Conservation (phyloP, 371 early-diverging fungal species). For the Mucor irregularis region DNA sequence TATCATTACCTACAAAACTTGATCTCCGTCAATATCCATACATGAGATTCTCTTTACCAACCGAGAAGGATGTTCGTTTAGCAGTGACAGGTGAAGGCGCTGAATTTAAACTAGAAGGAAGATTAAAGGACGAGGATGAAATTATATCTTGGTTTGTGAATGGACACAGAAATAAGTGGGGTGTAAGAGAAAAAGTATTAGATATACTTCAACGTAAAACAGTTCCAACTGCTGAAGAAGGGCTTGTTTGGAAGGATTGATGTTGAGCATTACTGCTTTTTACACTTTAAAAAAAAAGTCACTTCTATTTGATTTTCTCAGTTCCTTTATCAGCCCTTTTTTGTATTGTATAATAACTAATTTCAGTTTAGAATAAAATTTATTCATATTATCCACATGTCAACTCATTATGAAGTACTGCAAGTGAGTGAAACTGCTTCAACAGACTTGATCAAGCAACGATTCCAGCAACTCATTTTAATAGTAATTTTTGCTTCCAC, state of each 20-base stretch:
- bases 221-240: constrained; percentile 19
- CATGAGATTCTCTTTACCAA: constrained; percentile 73
- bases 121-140: constrained; percentile 58
- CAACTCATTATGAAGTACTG: constrained; percentile 46
- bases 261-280: neutral
- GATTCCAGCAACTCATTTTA: constrained; percentile 50
- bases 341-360: neutral
- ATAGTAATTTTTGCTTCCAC: constrained; percentile 20
- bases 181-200: constrained; percentile 61
- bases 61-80: constrained; percentile 71
- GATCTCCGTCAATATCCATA: constrained; percentile 69
- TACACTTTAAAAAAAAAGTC: no score
- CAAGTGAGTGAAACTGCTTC: constrained; percentile 41
- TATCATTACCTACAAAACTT: constrained; percentile 33
- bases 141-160: constrained; percentile 69
- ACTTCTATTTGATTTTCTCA: constrained; percentile 1
- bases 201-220: constrained; percentile 69
- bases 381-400: constrained; percentile 20
- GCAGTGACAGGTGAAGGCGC: constrained; percentile 61
- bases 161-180: constrained; percentile 60
- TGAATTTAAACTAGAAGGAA: constrained; percentile 52
- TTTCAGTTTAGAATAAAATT: neutral
- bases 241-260: constrained; percentile 17
- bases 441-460: constrained; percentile 42
- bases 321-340: neutral